Evolutionary conservation across 768 basidiomycete genomes (phyloP).

Genomic region (Lactarius sanguifluus): DNA sequence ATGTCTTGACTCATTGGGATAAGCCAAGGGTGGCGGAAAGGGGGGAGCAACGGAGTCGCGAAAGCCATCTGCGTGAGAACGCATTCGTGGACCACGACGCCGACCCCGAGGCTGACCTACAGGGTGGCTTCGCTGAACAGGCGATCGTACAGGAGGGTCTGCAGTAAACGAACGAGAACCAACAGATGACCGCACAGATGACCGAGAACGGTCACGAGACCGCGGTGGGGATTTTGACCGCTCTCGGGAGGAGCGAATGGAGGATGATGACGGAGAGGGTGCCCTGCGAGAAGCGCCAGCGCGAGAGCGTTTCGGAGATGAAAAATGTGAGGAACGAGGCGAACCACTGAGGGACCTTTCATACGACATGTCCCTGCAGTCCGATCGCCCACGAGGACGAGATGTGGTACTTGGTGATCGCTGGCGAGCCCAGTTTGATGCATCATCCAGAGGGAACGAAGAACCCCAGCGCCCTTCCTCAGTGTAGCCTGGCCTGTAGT

Average conservation of each 20-base stretch:
- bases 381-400: constrained; percentile 23
- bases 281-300: constrained; percentile 17
- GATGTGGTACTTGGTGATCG: constrained; percentile 19
- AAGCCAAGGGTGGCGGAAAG: constrained; percentile 1
- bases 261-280: constrained; percentile 34
- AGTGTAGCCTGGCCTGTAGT: constrained; percentile 51
- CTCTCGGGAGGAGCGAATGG: constrained; percentile 37
- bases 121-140: constrained; percentile 22
- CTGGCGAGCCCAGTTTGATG: constrained; percentile 16
- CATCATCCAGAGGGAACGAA: constrained; percentile 36
- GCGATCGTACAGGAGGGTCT: constrained; percentile 18
- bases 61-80: constrained; percentile 14
- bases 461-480: constrained; percentile 37
- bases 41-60: constrained; percentile 4
- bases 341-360: constrained; percentile 25
- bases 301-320: constrained; percentile 30
- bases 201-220: constrained; percentile 35
- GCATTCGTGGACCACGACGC: constrained; percentile 11
- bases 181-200: constrained; percentile 56
- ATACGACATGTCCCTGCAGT: constrained; percentile 24
- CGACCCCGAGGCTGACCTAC: constrained; percentile 20
- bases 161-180: constrained; percentile 44
- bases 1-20: constrained; percentile 15
- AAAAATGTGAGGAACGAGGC: constrained; percentile 25
- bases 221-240: constrained; percentile 37